Evolutionary conservation across 23 red algal species (phyloP), one percentile per base, ranked within the genome.

Genomic region (Pyropia yezoensis): DNA sequence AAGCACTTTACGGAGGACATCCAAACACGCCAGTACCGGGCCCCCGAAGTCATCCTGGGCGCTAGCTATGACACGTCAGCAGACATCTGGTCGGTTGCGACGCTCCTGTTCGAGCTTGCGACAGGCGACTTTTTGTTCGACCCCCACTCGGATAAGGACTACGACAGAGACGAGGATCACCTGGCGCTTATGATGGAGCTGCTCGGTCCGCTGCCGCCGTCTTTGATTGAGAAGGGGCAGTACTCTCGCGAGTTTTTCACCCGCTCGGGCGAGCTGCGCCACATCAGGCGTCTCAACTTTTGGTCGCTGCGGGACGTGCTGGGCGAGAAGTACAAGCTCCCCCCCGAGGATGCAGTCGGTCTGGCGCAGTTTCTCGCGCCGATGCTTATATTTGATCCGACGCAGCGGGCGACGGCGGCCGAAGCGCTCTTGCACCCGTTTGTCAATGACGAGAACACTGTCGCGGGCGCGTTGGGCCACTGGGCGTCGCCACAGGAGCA

Each of bases 61-160:
- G 82, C 74, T 54, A 84, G 92, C 25, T 96, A 89, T 62, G 78
- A 89, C 63, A 60, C 69, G 34, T 89, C 82, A 56, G 92, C 92
- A 52, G 92, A 96, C 72, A 89, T 96, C 0, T 96, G 92, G 92
- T 84, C 77, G 26, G 76, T 80, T 21, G 92, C 85, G 18, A 90
- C 85, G 33, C 39, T 96, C 18, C 29, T 96, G 16, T 96, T 96
- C 76, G 92, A 96, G 65, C 61, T 96, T 52, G 72, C 81, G 16
- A 96, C 92, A 0, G 92, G 92, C n/a, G 92, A 96, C 49, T 96
- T 88, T 83, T 67, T 96, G 2, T 96, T 96, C 68, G 92, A 96
- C 54, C 92, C 92, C n/a, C 92, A 86, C 47, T 73, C 73, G 15
- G 75, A 67, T 1, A 75, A 88, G 50, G 49, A 73, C 11, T 96